Percentiles rank a stretch among this genome's conserved stretches.
Evolutionary conservation across 768 basidiomycete species (phyloP).

Genomic region (Mycena epipterygia): DNA sequence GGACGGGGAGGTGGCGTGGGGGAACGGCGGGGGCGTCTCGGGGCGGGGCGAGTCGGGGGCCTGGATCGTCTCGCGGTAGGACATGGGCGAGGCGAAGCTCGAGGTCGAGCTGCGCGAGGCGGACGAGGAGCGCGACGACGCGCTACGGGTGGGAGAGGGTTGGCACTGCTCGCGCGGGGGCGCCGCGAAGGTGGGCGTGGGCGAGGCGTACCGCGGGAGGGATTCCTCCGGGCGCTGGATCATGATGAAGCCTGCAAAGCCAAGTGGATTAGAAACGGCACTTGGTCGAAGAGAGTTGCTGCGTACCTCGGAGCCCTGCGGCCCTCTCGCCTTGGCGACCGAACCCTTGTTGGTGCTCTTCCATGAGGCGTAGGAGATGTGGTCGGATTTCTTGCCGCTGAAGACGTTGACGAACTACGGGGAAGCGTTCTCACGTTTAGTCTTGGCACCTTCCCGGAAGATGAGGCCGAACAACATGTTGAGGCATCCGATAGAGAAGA

Average conservation of each 20-base stretch:
- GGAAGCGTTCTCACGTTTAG: constrained; percentile 74
- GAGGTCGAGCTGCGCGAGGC: constrained; percentile 48
- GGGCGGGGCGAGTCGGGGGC: constrained; percentile 31
- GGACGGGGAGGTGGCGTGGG: constrained; percentile 5
- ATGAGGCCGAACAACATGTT: constrained; percentile 88
- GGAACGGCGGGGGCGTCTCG: constrained; percentile 28
- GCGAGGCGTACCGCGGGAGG: constrained; percentile 65
- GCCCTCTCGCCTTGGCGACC: constrained; percentile 86
- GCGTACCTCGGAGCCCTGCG: constrained; percentile 72
- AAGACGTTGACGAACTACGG: constrained; percentile 52
- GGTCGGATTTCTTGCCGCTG: constrained; percentile 42
- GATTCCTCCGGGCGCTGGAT: constrained; percentile 72
- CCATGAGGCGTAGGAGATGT: constrained; percentile 37
- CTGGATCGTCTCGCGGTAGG: constrained; percentile 43
- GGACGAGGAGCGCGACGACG: constrained; percentile 30
- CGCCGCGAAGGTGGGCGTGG: constrained; percentile 41
- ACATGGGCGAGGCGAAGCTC: constrained; percentile 54
- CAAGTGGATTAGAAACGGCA: too few relatives aligned
- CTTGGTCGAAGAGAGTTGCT: too few relatives aligned
- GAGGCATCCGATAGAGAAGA: constrained; percentile 86
- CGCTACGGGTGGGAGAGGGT: constrained; percentile 26
- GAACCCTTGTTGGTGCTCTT: constrained; percentile 71
- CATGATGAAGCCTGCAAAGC: too few relatives aligned
- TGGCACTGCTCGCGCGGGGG: constrained; percentile 2
- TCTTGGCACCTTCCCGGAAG: constrained; percentile 78